phyloP scores from a whole-genome alignment of 768 basidiomycete genomes.

The Lentinula boryana region DNA sequence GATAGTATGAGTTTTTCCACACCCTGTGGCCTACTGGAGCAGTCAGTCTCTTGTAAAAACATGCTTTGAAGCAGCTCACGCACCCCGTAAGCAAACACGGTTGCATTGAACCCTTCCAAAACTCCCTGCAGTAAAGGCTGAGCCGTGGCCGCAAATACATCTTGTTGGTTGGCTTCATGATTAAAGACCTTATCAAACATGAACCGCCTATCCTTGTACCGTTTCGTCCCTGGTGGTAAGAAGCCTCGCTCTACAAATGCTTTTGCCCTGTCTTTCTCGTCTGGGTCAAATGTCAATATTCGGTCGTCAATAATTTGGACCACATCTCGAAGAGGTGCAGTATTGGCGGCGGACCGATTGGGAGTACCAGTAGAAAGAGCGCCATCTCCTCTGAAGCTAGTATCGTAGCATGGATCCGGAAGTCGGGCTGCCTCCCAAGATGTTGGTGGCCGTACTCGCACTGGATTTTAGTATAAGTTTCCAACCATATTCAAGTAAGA shows the following conservation, averaged over 20 bases:
- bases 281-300: conserved; percentile 93
- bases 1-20: conserved; percentile 99
- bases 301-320: conserved; percentile 92
- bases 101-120: conserved; percentile 93
- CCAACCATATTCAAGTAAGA: conserved; percentile 5
- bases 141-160: conserved; percentile 83
- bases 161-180: conserved; percentile 73
- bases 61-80: conserved; percentile 22
- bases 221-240: conserved; percentile 79
- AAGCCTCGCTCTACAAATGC: conserved; percentile 85
- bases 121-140: conserved; percentile 81
- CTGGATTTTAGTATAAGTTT: conserved; percentile 30
- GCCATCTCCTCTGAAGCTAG: conserved; percentile 77
- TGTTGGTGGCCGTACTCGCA: conserved; percentile 88
- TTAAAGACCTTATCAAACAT: conserved; percentile 95
- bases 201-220: conserved; percentile 95
- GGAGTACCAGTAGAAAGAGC: conserved; percentile 58
- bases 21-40: conserved; percentile 87
- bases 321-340: conserved; percentile 64
- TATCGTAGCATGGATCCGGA: conserved; percentile 68
- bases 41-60: neutral
- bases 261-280: conserved; percentile 76
- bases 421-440: conserved; percentile 81
- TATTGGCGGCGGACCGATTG: conserved; percentile 41
- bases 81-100: conserved; percentile 98